Conservation (phyloP, 208 protist species). For the Leishmania mexicana region DNA sequence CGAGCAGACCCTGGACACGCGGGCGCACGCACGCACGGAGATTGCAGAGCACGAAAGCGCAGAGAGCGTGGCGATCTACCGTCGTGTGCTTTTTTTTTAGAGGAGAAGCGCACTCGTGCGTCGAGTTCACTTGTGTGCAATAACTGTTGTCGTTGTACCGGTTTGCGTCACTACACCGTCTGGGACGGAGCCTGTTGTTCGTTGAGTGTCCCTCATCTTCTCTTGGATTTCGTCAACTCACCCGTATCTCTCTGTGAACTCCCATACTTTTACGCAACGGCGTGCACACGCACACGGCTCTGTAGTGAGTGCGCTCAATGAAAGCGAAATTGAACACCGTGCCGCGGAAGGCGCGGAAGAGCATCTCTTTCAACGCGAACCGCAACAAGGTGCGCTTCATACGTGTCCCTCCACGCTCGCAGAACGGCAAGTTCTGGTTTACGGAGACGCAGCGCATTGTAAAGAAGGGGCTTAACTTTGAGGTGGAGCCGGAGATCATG, state of each 20-base stretch:
- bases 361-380: slow-evolving; percentile 67
- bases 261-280: not conserved
- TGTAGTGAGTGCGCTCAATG: not conserved
- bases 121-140: not conserved
- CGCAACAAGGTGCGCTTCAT: slow-evolving; percentile 78
- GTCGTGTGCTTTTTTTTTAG: too few species aligned
- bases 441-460: slow-evolving; percentile 69
- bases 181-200: not conserved
- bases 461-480: slow-evolving; percentile 75
- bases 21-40: not conserved
- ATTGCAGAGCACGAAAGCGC: not conserved
- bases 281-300: not conserved
- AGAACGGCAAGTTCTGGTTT: slow-evolving; percentile 86
- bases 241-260: not conserved
- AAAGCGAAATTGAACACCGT: not conserved
- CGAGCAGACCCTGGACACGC: not conserved
- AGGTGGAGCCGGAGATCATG: slow-evolving; percentile 70
- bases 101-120: not conserved
- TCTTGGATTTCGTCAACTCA: not conserved
- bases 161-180: not conserved
- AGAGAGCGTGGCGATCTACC: not conserved
- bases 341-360: slow-evolving; percentile 30
- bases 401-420: slow-evolving; percentile 66
- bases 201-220: too few species aligned
- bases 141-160: too few species aligned